phyloP scores from a whole-genome alignment of 2,329 filamentous ascomycete genomes.

The Hirsutella rhossiliensis region DNA sequence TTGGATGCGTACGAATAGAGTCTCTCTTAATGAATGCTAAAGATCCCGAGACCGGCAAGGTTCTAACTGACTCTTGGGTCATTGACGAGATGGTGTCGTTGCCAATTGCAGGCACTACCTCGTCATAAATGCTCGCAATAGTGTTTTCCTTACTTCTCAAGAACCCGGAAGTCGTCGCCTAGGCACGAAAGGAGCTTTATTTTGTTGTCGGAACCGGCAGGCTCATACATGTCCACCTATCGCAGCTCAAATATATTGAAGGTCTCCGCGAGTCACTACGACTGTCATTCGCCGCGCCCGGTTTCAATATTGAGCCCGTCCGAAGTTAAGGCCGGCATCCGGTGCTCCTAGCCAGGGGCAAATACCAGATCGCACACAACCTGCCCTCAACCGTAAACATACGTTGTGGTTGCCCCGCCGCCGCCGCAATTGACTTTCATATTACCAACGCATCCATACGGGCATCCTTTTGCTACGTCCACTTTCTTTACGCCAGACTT shows the following conservation, averaged over 20 bases:
- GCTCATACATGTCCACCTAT: slow-evolving; percentile 34
- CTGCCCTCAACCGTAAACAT: no score
- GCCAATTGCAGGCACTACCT: slow-evolving; percentile 44
- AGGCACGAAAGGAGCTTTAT: slow-evolving; percentile 42
- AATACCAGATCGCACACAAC: slow-evolving; percentile 35
- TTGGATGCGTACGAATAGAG: no score
- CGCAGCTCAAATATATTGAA: slow-evolving; percentile 39
- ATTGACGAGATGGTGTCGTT: slow-evolving; percentile 60
- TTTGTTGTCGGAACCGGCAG: slow-evolving; percentile 32
- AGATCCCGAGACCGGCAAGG: slow-evolving; percentile 49
- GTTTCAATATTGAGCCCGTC: slow-evolving; percentile 40
- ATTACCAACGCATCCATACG: no score
- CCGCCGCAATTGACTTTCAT: no score
- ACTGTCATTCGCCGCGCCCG: slow-evolving; percentile 39
- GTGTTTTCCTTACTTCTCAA: slow-evolving; percentile 38
- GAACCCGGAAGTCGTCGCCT: slow-evolving; percentile 33
- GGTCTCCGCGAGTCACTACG: slow-evolving; percentile 43
- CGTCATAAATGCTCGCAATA: slow-evolving; percentile 30
- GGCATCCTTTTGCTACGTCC: no score
- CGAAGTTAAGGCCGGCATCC: slow-evolving; percentile 27
- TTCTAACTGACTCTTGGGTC: slow-evolving; percentile 45
- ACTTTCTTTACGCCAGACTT: no score
- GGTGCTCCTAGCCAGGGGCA: slow-evolving; percentile 33
- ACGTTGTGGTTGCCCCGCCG: no score
- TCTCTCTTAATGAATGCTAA: slow-evolving; percentile 44